Conservation (phyloP, 164 flowering plant genomes). For the Akebia trifoliata region DNA sequence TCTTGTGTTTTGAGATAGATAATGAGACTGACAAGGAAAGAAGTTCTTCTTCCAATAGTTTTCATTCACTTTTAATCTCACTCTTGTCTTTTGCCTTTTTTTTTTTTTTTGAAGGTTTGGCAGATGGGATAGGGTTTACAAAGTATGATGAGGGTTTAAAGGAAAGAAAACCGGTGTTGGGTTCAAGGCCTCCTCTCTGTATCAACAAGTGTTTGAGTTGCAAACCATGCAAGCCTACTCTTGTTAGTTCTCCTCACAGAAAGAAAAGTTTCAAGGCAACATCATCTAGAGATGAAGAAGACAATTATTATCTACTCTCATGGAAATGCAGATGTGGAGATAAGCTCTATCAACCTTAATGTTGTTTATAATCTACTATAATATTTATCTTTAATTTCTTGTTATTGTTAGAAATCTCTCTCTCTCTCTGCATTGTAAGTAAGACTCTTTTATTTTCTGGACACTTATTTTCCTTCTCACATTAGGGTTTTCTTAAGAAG, state of each 20-base stretch:
- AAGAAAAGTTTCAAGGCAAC: slow-evolving; percentile 10
- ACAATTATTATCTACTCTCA: slow-evolving; percentile 60
- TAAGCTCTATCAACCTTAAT: slow-evolving; percentile 49
- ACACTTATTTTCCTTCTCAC: no score
- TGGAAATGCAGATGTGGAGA: slow-evolving; percentile 84
- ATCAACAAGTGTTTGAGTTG: slow-evolving; percentile 68
- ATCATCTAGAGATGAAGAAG: slow-evolving; percentile 33
- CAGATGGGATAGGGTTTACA: slow-evolving; percentile 15
- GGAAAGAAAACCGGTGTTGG: slow-evolving; percentile 44
- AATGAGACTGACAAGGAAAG: neutral
- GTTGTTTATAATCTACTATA: no score
- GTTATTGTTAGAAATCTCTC: no score
- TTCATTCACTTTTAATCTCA: neutral
- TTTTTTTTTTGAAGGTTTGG: neutral
- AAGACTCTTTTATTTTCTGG: no score
- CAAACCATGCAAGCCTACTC: slow-evolving; percentile 66
- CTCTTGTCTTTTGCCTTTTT: neutral
- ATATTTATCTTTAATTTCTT: no score
- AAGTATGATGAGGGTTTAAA: slow-evolving; percentile 11
- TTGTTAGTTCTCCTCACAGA: slow-evolving; percentile 49
- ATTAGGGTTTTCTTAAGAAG: no score
- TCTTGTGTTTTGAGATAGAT: neutral
- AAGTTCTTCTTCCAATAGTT: neutral
- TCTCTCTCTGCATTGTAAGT: no score
- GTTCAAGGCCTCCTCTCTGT: slow-evolving; percentile 78